Evolutionary conservation across 257 asterid species (phyloP).

Genomic region (Misopates orontium): DNA sequence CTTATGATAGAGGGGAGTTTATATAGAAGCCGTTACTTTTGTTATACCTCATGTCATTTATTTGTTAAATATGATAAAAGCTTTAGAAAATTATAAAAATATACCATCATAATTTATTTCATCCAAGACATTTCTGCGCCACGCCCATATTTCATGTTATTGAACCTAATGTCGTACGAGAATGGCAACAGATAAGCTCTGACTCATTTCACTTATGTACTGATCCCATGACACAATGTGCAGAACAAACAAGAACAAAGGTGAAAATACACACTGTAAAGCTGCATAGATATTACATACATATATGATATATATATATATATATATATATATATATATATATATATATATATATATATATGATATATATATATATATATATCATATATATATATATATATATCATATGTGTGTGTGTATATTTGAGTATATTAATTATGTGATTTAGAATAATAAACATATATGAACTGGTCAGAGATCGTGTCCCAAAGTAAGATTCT

Average conservation of each 20-base stretch:
- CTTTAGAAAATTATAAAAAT: no score
- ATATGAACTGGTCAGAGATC: background rate
- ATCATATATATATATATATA: no score
- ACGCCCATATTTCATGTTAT: no score
- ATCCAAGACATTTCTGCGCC: no score
- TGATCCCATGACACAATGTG: constrained; percentile 4
- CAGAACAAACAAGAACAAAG: constrained; percentile 16
- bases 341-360: no score
- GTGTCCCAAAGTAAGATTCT: background rate
- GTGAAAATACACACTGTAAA: constrained; percentile 22
- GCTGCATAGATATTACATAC: background rate
- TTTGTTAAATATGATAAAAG: no score
- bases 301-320: background rate
- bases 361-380: no score
- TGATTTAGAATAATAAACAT: constrained; percentile 14
- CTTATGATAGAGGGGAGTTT: no score
- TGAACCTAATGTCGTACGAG: background rate
- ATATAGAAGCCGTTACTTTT: no score
- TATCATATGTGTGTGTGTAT: no score
- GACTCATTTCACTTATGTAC: constrained; percentile 19
- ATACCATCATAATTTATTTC: no score
- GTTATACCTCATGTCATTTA: no score
- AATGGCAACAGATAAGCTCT: constrained; percentile 11
- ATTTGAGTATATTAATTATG: background rate
- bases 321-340: background rate